Conservation (phyloP, 108 stramenopile genomes). For the Epithemia pelagica region DNA sequence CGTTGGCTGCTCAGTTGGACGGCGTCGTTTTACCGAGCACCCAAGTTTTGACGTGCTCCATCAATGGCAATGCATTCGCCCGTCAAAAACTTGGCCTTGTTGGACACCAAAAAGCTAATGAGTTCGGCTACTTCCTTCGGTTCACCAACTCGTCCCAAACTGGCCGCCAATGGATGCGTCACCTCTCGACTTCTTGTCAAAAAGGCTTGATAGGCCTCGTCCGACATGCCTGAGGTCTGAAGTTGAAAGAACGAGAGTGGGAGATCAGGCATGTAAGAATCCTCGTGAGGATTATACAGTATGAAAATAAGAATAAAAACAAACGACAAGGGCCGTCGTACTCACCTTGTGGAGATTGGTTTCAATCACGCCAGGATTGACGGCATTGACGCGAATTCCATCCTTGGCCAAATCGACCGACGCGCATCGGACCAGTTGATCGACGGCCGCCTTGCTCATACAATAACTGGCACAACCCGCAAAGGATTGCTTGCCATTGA, state of each 20-base stretch:
- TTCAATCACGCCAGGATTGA: slow-evolving; percentile 63
- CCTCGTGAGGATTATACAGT: too few species aligned
- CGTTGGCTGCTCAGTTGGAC: too few species aligned
- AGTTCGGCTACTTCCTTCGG: slow-evolving; percentile 50
- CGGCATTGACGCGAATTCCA: slow-evolving; percentile 56
- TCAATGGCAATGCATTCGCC: slow-evolving; percentile 63
- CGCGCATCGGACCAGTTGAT: slow-evolving; percentile 53
- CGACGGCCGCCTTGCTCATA: slow-evolving; percentile 61
- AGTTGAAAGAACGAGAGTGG: too few species aligned
- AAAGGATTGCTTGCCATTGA: slow-evolving; percentile 64
- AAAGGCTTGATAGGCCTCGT: slow-evolving; percentile 47
- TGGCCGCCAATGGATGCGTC: slow-evolving; percentile 48
- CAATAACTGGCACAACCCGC: slow-evolving; percentile 47
- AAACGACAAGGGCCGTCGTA: slow-evolving; percentile 6
- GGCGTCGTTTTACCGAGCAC: slow-evolving; percentile 45
- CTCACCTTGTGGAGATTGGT: slow-evolving; percentile 43
- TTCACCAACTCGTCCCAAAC: slow-evolving; percentile 39
- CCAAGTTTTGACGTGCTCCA: slow-evolving; percentile 53
- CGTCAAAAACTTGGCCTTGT: slow-evolving; percentile 47
- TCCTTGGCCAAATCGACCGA: slow-evolving; percentile 50
- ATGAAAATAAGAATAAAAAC: too few species aligned
- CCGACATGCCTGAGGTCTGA: slow-evolving; percentile 28
- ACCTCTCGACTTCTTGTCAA: slow-evolving; percentile 38
- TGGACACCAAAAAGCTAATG: slow-evolving; percentile 48
- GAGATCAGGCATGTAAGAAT: too few species aligned